Evolutionary conservation across 2,329 filamentous ascomycete genomes (phyloP).

Genomic region (Pseudogymnoascus sp.): DNA sequence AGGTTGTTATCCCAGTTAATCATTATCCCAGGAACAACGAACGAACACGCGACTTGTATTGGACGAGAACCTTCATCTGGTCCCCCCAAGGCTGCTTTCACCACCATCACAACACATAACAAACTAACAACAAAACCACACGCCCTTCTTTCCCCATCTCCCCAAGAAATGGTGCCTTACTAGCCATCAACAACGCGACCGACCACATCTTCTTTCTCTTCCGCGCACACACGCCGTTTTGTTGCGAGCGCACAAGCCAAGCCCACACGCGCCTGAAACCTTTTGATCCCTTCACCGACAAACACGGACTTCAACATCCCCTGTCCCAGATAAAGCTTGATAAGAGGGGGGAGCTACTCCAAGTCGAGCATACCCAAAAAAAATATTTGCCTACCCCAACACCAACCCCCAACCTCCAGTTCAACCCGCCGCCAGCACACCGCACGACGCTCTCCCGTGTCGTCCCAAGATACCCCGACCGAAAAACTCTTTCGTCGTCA

Average conservation of each 20-base stretch:
- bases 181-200: neutral
- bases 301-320: slow-evolving; percentile 3
- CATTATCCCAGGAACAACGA: slow-evolving; percentile 1
- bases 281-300: slow-evolving; percentile 7
- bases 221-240: neutral
- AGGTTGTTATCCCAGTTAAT: slow-evolving; percentile 2
- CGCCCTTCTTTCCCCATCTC: neutral
- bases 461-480: neutral
- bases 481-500: neutral
- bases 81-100: neutral
- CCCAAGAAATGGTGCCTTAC: neutral
- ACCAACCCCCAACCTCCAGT: neutral
- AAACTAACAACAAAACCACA: neutral
- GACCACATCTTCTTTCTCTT: neutral
- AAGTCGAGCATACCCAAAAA: neutral
- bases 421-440: neutral
- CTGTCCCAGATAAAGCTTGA: slow-evolving; percentile 4
- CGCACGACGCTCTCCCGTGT: neutral
- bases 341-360: slow-evolving; percentile 6
- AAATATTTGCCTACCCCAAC: neutral
- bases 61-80: slow-evolving; percentile 3
- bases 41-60: slow-evolving; percentile 8
- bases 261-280: slow-evolving; percentile 1
- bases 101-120: neutral
- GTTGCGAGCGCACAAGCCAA: neutral